phyloP scores from a whole-genome alignment of 805 yeast species.

The Candida fluviatilis region DNA sequence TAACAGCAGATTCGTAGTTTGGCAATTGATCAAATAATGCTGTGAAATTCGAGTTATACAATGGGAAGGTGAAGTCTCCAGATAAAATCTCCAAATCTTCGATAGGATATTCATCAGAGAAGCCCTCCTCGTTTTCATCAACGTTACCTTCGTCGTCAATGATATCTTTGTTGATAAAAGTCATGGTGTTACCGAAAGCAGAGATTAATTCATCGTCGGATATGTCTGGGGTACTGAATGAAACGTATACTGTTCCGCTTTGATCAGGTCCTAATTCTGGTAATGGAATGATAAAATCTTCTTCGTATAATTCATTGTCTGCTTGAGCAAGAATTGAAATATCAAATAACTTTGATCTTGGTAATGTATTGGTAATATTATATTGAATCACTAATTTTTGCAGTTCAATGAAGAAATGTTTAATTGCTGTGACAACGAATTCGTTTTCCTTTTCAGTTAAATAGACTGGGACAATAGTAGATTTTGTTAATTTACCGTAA shows the following conservation, averaged over 20 bases:
- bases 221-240: conserved; percentile 58
- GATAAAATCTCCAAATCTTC: conserved; percentile 71
- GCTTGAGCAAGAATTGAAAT: conserved; percentile 69
- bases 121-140: conserved; percentile 70
- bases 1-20: conserved; percentile 58
- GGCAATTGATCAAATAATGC: conserved; percentile 69
- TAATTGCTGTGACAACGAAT: conserved; percentile 78
- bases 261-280: conserved; percentile 67
- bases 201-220: conserved; percentile 37
- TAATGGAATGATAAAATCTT: conserved; percentile 72
- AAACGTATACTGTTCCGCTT: conserved; percentile 73
- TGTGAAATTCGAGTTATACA: conserved; percentile 74
- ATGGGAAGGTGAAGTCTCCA: conserved; percentile 79
- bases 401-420: conserved; percentile 69
- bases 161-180: conserved; percentile 75
- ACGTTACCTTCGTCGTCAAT: conserved; percentile 67
- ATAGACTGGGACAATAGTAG: conserved; percentile 54
- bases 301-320: conserved; percentile 53
- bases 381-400: conserved; percentile 76
- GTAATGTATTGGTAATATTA: conserved; percentile 78
- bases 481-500: conserved; percentile 73
- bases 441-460: conserved; percentile 93
- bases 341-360: conserved; percentile 70
- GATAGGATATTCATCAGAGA: conserved; percentile 89
- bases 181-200: conserved; percentile 61